Conservation (phyloP, 2,329 filamentous ascomycete species). For the Diplocarpon rosae region DNA sequence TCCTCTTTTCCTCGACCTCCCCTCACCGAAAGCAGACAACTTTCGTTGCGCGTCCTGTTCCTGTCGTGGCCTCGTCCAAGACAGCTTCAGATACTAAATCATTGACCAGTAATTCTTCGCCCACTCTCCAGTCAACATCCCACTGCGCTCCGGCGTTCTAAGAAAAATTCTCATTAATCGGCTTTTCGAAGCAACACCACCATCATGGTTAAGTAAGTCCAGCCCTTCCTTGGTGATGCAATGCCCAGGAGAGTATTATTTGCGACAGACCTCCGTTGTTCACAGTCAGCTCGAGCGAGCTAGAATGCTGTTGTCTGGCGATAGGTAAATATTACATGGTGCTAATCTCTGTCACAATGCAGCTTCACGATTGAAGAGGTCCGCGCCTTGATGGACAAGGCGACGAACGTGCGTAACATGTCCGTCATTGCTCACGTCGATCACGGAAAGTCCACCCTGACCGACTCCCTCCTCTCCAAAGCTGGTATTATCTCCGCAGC, state of each 20-base stretch:
- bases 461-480: slow-evolving; percentile 97
- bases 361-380: slow-evolving; percentile 99
- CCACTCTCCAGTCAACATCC: slow-evolving; percentile 18
- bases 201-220: slow-evolving; percentile 99
- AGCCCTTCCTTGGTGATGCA: neutral
- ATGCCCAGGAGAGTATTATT: neutral
- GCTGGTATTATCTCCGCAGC: slow-evolving; percentile 98
- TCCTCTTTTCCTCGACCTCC: slow-evolving; percentile 12
- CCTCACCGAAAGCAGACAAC: slow-evolving; percentile 18
- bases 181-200: slow-evolving; percentile 53
- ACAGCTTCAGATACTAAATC: slow-evolving; percentile 21
- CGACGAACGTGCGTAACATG: slow-evolving; percentile 81
- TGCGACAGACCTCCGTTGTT: slow-evolving; percentile 1
- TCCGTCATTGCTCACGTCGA: slow-evolving; percentile 99
- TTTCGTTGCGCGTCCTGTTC: slow-evolving; percentile 22
- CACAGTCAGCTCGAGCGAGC: slow-evolving; percentile 1
- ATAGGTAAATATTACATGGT: slow-evolving; percentile 14
- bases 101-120: slow-evolving; percentile 15
- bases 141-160: slow-evolving; percentile 19
- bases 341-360: slow-evolving; percentile 39
- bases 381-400: slow-evolving; percentile 68
- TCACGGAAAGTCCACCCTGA: slow-evolving; percentile 99
- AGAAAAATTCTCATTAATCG: slow-evolving; percentile 25
- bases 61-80: slow-evolving; percentile 20
- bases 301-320: slow-evolving; percentile 9